Evolutionary conservation across 2,329 filamentous ascomycete species (phyloP), one percentile per base, ranked within the genome.

Genomic region (Ilyonectria robusta): DNA sequence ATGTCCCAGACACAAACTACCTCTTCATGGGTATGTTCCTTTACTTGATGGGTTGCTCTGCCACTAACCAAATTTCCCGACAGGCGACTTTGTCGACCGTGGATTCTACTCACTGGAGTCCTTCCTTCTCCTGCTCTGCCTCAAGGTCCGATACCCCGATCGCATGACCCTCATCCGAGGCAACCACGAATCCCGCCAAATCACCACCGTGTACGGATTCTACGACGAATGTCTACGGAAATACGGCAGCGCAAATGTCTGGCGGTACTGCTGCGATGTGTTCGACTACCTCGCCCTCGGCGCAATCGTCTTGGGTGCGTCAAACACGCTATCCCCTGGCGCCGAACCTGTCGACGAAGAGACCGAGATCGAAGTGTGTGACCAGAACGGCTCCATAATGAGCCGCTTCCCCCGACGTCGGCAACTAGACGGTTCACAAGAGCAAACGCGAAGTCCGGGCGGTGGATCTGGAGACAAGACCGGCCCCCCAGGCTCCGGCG

Each of bases 21-120:
- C 89, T 98, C 4, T 98, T 98, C 83, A 97, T 98, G 94, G 95
- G 92, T 93, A 85, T 51, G 82, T 42, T 62, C 40, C 33, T 48
- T 29, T n/a, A 11, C 31, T 44, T 57, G 48, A 19, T 59, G 15
- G 33, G 33, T 37, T 44, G 19, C 37, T 23, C 21, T 46, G 17
- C n/a, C 21, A 56, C 73, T 75, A 47, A 75, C 53, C n/a, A 47
- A 29, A 26, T 21, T 37, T 42, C 42, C 3, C 31, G 37, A 13
- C 71, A 94, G 92, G 95, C 79, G 95, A 99, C 82, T 99, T 98
- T 76, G 95, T 99, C 78, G 95, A 99, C 81, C 93, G 95, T 71
- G 95, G 95, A 65, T 99, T 98, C 87, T 99, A 98, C 85, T 97
- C 94, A 2, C 91, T 99, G 75, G 95, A 99, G 84, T 96, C 95